Conservation (phyloP, 1,284 basidiomycete species). For the Apiotrichum porosum region DNA sequence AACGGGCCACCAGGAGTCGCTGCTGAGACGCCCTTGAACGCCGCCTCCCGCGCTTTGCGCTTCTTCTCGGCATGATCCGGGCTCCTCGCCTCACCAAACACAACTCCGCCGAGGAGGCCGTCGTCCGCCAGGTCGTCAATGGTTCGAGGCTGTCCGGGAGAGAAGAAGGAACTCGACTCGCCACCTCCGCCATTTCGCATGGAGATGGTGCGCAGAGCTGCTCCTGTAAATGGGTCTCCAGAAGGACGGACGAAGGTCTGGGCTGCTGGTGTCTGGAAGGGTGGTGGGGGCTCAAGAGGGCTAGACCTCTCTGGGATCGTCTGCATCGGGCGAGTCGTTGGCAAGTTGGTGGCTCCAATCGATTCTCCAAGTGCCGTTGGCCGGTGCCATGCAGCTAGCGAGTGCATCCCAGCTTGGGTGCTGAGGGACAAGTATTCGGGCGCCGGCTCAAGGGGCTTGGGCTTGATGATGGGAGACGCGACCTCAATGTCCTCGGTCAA, state of each 20-base stretch:
- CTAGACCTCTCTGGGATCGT: too few species aligned
- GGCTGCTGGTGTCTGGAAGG: too few species aligned
- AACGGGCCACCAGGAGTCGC: conserved; percentile 17
- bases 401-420: neutral
- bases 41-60: conserved; percentile 22
- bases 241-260: too few species aligned
- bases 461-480: conserved; percentile 20
- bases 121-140: conserved; percentile 15
- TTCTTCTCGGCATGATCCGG: conserved; percentile 20
- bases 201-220: too few species aligned
- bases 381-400: neutral
- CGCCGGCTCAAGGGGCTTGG: conserved; percentile 6
- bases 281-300: too few species aligned
- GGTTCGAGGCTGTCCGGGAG: too few species aligned
- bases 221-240: too few species aligned
- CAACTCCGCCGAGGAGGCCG: conserved; percentile 10
- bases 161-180: too few species aligned
- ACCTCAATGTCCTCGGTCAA: conserved; percentile 29
- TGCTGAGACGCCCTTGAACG: conserved; percentile 29
- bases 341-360: neutral
- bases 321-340: too few species aligned
- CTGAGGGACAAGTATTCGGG: conserved; percentile 3
- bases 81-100: conserved; percentile 5
- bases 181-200: too few species aligned
- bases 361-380: too few species aligned